phyloP scores from a whole-genome alignment of 106 monocot genomes.

The Narthecium ossifragum region DNA sequence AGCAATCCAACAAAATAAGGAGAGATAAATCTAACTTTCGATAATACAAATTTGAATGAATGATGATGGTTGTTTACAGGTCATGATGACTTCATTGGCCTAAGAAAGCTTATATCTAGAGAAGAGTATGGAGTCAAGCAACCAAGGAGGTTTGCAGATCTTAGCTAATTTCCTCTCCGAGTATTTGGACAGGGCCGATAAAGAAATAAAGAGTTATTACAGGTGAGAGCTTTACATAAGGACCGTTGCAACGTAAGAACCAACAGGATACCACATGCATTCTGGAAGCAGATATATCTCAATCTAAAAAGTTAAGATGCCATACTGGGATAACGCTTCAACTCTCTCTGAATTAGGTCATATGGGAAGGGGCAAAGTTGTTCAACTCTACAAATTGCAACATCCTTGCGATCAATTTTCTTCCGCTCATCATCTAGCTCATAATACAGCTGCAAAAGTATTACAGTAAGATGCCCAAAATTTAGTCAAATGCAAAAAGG shows the following conservation, averaged over 20 bases:
- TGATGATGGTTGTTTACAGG: neutral
- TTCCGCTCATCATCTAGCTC: constrained; percentile 86
- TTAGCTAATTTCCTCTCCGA: neutral
- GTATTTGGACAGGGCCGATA: neutral
- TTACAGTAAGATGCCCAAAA: neutral
- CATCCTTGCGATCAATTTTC: constrained; percentile 48
- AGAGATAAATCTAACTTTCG: neutral
- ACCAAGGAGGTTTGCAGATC: neutral
- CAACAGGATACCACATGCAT: too few species aligned
- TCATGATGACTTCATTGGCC: too few species aligned
- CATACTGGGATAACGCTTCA: constrained; percentile 98
- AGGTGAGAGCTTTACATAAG: too few species aligned
- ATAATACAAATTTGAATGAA: neutral
- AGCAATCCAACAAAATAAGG: neutral
- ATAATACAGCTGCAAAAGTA: constrained; percentile 71
- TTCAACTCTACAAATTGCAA: constrained; percentile 94
- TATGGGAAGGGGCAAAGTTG: constrained; percentile 96
- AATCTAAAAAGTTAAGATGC: constrained; percentile 2
- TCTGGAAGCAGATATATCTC: neutral
- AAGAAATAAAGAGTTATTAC: neutral
- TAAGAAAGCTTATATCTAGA: neutral
- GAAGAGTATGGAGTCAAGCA: neutral
- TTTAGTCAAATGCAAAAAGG: too few species aligned
- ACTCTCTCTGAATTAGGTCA: constrained; percentile 86
- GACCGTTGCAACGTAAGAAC: too few species aligned